Conservation (phyloP, 1,284 basidiomycete species). For the Ceratobasidium theobromae region DNA sequence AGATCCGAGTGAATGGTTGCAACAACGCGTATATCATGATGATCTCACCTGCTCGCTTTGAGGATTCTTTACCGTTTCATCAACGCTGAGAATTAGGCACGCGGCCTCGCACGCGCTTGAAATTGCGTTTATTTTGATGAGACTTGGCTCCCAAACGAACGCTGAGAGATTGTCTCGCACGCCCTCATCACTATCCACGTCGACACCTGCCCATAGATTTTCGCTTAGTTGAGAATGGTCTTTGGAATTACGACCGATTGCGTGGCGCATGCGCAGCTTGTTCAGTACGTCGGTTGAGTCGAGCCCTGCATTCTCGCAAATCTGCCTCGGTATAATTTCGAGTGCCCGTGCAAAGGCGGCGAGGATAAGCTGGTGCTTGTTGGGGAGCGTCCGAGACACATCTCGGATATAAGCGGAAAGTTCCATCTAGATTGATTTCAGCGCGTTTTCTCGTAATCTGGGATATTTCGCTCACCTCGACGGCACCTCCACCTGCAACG, state of each 20-base stretch:
- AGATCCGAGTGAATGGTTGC: conserved; percentile 33
- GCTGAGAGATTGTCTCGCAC: conserved; percentile 95
- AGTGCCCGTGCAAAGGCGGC: conserved; percentile 96
- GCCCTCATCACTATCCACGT: conserved; percentile 86
- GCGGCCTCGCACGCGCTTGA: conserved; percentile 95
- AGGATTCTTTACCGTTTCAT: conserved; percentile 92
- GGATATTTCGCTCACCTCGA: conserved; percentile 68
- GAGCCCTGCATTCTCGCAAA: conserved; percentile 97
- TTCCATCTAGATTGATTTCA: conserved; percentile 72
- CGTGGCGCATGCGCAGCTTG: conserved; percentile 96
- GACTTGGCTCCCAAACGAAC: conserved; percentile 97
- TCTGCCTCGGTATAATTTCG: conserved; percentile 96
- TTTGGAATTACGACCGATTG: conserved; percentile 55
- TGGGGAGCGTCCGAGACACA: conserved; percentile 89
- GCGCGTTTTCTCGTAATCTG: conserved; percentile 22
- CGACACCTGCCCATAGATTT: conserved; percentile 86
- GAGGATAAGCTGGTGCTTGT: conserved; percentile 94
- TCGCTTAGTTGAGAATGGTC: conserved; percentile 45
- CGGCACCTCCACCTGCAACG: conserved; percentile 96
- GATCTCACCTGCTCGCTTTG: conserved; percentile 81
- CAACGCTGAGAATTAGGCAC: conserved; percentile 90
- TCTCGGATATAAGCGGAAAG: conserved; percentile 90
- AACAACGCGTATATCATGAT: conserved; percentile 19
- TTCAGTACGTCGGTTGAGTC: conserved; percentile 98
- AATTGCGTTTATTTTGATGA: conserved; percentile 96